Conservation (phyloP, 2,329 filamentous ascomycete species). For the Claviceps pusilla region DNA sequence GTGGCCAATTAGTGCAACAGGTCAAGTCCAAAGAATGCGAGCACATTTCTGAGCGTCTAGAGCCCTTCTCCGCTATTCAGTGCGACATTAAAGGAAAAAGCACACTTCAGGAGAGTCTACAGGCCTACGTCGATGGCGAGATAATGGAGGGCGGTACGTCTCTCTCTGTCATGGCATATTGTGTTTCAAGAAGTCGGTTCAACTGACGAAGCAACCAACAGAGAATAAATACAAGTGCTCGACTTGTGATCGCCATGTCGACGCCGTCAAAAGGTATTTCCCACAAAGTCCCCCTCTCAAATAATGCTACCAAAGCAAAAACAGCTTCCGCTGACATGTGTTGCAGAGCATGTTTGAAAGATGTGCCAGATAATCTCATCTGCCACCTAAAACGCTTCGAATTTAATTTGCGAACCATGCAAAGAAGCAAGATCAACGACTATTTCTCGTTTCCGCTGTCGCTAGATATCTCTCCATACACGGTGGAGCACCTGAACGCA, state of each 20-base stretch:
- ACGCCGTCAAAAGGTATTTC: constrained; percentile 69
- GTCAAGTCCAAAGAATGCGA: constrained; percentile 89
- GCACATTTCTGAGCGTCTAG: constrained; percentile 80
- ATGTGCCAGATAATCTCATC: constrained; percentile 84
- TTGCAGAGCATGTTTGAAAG: constrained; percentile 68
- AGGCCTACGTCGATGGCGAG: constrained; percentile 92
- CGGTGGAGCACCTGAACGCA: constrained; percentile 64
- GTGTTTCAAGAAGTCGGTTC: background rate
- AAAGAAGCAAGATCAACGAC: constrained; percentile 88
- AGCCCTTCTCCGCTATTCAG: constrained; percentile 87
- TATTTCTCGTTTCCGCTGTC: constrained; percentile 72
- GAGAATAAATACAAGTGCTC: constrained; percentile 98
- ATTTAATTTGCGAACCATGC: constrained; percentile 61
- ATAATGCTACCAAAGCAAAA: background rate
- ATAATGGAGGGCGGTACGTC: constrained; percentile 72
- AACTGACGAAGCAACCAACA: constrained; percentile 15
- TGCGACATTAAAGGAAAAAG: constrained; percentile 91
- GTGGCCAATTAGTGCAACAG: constrained; percentile 83
- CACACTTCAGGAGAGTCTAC: constrained; percentile 69
- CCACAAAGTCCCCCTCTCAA: background rate
- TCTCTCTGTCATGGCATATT: background rate
- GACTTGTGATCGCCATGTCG: constrained; percentile 72
- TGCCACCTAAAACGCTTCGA: constrained; percentile 87
- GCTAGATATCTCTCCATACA: constrained; percentile 83
- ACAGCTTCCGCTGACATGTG: constrained; percentile 5